Percentiles rank a stretch among this genome's conserved stretches.
phyloP scores from a whole-genome alignment of 1,139 yeast genomes.

The Trichomonascaceae sp. region DNA sequence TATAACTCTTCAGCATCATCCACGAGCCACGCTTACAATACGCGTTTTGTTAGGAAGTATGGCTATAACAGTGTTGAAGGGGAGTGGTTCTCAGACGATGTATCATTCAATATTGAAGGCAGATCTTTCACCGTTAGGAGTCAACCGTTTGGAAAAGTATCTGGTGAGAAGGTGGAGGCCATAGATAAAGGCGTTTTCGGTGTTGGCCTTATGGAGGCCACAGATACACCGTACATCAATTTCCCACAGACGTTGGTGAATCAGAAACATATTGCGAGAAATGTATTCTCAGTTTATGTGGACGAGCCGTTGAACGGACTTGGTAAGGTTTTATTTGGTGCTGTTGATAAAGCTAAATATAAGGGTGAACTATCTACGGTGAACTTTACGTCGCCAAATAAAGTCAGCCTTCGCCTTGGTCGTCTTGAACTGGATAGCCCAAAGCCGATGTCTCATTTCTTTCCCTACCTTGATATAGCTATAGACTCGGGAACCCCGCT shows the following conservation, averaged over 20 bases:
- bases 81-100: too few species aligned
- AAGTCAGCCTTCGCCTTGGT: constrained; percentile 10
- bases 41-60: too few species aligned
- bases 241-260: constrained; percentile 44
- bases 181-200: not conserved
- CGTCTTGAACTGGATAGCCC: too few species aligned
- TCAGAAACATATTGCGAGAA: constrained; percentile 41
- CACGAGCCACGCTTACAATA: too few species aligned
- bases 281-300: constrained; percentile 49
- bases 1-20: too few species aligned
- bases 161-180: not conserved
- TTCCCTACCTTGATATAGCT: too few species aligned
- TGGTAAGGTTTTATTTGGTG: constrained; percentile 54
- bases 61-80: too few species aligned
- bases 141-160: not conserved
- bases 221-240: constrained; percentile 27
- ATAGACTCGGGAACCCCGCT: too few species aligned
- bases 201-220: constrained; percentile 11
- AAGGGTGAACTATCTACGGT: constrained; percentile 38
- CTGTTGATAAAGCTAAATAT: constrained; percentile 48
- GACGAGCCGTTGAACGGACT: constrained; percentile 36
- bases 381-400: constrained; percentile 18
- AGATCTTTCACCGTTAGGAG: too few species aligned
- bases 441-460: too few species aligned
- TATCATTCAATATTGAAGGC: too few species aligned